Evolutionary conservation across 2,329 filamentous ascomycete genomes (phyloP), one percentile per base, ranked within the genome.

Genomic region (Harringtonia lauricola): DNA sequence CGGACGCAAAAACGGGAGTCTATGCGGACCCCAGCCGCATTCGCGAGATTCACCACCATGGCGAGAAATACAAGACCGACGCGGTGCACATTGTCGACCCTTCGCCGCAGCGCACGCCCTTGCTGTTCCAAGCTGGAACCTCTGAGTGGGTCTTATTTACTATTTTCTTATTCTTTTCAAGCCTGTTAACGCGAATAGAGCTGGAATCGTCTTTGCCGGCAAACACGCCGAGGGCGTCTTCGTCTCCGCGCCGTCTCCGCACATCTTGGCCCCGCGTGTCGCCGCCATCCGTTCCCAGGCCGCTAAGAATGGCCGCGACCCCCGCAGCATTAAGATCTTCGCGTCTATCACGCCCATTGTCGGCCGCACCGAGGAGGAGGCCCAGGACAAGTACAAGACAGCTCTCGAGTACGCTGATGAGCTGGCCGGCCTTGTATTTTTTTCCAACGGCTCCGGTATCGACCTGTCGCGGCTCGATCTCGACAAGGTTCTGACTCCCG

Each of bases 391-490:
- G 35, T 51, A 51, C 36, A 47, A 50, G 19, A 36, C 40, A 12
- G 47, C 46, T 4, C 22, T 41, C 21, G 39, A 51, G 35, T 49
- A 52, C 38, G 51, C 50, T 13, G 39, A 48, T 24, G 41, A 42
- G 8, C 42, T 49, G 3, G 54, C 52, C 15, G 54, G 50, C 1
- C 49, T 57, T 2, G 53, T 53, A 14, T 31, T 31, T n/a, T 31
- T 8, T 13, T 31, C 30, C 8, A 31, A 13, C 13, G 13, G 13
- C 30, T 8, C 13, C 14, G 54, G 53, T n/a, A 52, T 55, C 15
- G 55, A 57, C 41, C 42, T 57, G 10, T 49, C 47, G 36, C 47
- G 57, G 46, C 39, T 59, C 56, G 60, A 64, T 5, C 59, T 63
- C 48, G 60, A 64, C 30, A 31, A 8, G 8, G 8, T 14, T 5